A percentile compares a stretch with the other conserved stretches of the same genome.
Evolutionary conservation across 75 land plant species (phyloP).

Genomic region (Gnetum montanum): DNA sequence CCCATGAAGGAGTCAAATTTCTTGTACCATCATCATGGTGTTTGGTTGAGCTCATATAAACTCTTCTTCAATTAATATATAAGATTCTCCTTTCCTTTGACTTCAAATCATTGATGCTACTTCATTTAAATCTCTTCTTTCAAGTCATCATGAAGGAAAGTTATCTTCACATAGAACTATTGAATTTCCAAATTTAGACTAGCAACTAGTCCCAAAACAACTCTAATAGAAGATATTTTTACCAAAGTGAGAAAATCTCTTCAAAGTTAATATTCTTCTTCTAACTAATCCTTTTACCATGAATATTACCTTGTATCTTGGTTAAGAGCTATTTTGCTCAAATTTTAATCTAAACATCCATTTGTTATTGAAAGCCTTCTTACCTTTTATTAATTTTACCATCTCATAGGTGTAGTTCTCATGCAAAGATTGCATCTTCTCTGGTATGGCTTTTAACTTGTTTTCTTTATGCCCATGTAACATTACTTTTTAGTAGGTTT

Average conservation of each 20-base stretch:
- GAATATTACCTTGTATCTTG: slow-evolving; percentile 6
- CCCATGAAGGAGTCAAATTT: background rate
- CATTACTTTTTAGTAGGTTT: background rate
- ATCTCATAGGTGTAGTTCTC: background rate
- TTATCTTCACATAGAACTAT: slow-evolving; percentile 12
- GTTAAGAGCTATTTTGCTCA: background rate
- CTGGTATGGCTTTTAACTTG: background rate
- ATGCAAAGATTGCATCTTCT: background rate
- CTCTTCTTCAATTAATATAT: slow-evolving; percentile 10
- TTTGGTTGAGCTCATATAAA: slow-evolving; percentile 8
- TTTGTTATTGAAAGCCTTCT: background rate
- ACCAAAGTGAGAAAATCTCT: slow-evolving; percentile 13
- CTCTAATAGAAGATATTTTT: slow-evolving; percentile 11
- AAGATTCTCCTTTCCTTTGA: background rate
- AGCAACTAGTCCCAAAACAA: slow-evolving; percentile 3
- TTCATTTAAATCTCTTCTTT: slow-evolving; percentile 12
- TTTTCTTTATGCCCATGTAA: background rate
- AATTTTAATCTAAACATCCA: slow-evolving; percentile 8
- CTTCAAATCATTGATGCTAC: background rate
- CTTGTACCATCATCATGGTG: slow-evolving; percentile 3
- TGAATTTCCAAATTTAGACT: slow-evolving; percentile 5
- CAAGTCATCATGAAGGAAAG: slow-evolving; percentile 18
- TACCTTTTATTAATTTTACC: background rate
- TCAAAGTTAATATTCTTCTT: slow-evolving; percentile 5
- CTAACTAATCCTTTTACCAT: slow-evolving; percentile 13